phyloP scores from a whole-genome alignment of 352 stramenopile species.

The Phytophthora syringae region DNA sequence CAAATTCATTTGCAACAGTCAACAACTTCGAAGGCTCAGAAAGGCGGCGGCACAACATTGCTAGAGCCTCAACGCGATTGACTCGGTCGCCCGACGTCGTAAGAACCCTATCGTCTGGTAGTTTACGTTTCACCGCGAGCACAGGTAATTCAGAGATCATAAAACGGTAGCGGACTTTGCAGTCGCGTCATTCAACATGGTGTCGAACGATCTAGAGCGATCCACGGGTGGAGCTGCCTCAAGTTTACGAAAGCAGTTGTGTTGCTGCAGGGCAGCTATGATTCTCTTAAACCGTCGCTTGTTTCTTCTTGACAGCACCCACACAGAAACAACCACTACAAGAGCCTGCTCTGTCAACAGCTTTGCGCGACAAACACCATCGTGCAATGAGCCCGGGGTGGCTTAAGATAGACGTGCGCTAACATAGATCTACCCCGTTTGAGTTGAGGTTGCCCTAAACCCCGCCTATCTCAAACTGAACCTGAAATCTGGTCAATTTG shows the following conservation, averaged over 20 bases:
- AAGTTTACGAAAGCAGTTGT: not conserved
- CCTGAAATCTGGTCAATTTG: not conserved
- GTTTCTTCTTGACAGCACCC: not conserved
- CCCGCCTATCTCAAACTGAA: not conserved
- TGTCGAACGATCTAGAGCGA: not conserved
- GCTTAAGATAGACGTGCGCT: conserved; percentile 1
- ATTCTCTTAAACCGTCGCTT: not conserved
- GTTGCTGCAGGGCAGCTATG: not conserved
- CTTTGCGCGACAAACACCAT: not conserved
- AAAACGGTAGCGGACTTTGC: not conserved
- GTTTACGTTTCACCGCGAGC: not conserved
- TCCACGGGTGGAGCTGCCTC: not conserved
- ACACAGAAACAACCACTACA: not conserved
- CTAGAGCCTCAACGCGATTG: not conserved
- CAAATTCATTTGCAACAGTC: conserved; percentile 12
- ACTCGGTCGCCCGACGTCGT: not conserved
- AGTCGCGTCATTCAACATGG: not conserved
- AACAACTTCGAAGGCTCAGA: conserved; percentile 8
- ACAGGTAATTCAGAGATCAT: not conserved
- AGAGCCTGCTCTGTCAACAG: not conserved
- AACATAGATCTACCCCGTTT: not conserved
- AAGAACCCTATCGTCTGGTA: not conserved
- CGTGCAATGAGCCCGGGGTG: not conserved
- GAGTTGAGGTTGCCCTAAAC: not conserved
- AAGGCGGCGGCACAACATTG: conserved; percentile 1